Evolutionary conservation across 352 stramenopile genomes (phyloP).

Genomic region (Aphanomyces invadans): DNA sequence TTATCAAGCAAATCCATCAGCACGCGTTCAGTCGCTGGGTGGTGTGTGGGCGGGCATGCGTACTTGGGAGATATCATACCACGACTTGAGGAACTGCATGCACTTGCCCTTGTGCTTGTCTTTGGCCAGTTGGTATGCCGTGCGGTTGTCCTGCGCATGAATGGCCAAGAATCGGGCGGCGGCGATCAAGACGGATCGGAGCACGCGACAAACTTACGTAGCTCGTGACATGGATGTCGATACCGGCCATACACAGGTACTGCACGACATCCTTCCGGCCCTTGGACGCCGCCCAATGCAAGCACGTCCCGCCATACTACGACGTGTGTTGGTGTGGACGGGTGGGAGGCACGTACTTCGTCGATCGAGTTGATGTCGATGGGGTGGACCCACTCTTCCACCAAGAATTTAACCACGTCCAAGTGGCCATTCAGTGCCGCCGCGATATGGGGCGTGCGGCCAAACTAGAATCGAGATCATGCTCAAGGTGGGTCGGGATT

Average conservation of each 20-base stretch:
- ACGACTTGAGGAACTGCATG: conserved; percentile 80
- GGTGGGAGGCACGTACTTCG: conserved; percentile 38
- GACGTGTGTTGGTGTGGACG: too few species aligned
- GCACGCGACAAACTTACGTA: conserved; percentile 46
- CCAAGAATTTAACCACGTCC: conserved; percentile 72
- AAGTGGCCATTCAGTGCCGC: conserved; percentile 81
- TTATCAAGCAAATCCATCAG: conserved; percentile 24
- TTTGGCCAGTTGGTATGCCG: conserved; percentile 80
- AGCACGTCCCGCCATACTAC: conserved; percentile 75
- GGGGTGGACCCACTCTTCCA: conserved; percentile 69
- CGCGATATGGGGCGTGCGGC: conserved; percentile 67
- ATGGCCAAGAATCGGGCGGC: too few species aligned
- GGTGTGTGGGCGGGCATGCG: too few species aligned
- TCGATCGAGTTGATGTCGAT: conserved; percentile 86
- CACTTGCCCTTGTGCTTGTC: conserved; percentile 85
- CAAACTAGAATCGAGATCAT: conserved; percentile 35
- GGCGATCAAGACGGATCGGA: background rate
- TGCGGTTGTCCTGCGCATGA: conserved; percentile 82
- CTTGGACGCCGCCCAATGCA: conserved; percentile 79
- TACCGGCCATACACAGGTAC: conserved; percentile 83
- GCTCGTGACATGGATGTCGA: conserved; percentile 84
- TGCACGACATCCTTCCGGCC: conserved; percentile 81
- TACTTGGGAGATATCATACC: conserved; percentile 85
- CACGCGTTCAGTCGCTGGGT: too few species aligned
- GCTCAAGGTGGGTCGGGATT: background rate